A percentile compares a stretch with the other conserved stretches of the same genome.
Evolutionary conservation across 768 basidiomycete species (phyloP).

Genomic region (Calocybe indica): DNA sequence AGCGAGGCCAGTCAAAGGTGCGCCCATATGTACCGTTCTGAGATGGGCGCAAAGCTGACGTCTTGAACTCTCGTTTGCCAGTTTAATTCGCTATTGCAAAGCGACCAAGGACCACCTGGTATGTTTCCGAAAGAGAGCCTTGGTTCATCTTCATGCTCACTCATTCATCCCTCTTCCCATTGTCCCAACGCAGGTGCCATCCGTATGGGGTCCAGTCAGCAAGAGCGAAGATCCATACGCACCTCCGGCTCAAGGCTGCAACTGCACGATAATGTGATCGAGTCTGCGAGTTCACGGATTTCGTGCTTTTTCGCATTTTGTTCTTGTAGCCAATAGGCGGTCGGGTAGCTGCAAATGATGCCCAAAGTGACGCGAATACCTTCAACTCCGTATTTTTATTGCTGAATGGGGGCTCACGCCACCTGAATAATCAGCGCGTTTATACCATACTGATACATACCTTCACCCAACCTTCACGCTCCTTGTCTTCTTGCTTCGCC

Average conservation of each 20-base stretch:
- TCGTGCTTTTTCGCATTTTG: no score
- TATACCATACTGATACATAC: no score
- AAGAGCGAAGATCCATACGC: slow-evolving; percentile 93
- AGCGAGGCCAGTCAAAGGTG: slow-evolving; percentile 89
- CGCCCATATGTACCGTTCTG: slow-evolving; percentile 17
- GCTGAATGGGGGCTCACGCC: not conserved
- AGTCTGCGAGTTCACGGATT: not conserved
- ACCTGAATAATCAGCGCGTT: no score
- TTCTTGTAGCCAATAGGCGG: no score
- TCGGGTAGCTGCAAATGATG: no score
- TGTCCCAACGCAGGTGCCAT: slow-evolving; percentile 59
- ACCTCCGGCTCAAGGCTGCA: slow-evolving; percentile 70
- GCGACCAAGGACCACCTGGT: slow-evolving; percentile 88
- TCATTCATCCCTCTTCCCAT: slow-evolving; percentile 4
- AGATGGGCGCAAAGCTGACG: not conserved
- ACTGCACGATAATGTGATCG: slow-evolving; percentile 64
- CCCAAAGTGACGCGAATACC: no score
- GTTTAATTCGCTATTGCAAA: slow-evolving; percentile 92
- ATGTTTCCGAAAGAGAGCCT: slow-evolving; percentile 23
- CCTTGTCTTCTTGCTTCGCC: slow-evolving; percentile 11
- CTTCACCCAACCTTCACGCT: slow-evolving; percentile 9
- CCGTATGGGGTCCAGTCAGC: slow-evolving; percentile 89
- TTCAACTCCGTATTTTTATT: slow-evolving; percentile 2
- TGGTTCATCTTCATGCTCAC: slow-evolving; percentile 4
- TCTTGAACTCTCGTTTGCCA: slow-evolving; percentile 23